phyloP scores from a whole-genome alignment of 768 basidiomycete species.

The Hortiboletus campestris region DNA sequence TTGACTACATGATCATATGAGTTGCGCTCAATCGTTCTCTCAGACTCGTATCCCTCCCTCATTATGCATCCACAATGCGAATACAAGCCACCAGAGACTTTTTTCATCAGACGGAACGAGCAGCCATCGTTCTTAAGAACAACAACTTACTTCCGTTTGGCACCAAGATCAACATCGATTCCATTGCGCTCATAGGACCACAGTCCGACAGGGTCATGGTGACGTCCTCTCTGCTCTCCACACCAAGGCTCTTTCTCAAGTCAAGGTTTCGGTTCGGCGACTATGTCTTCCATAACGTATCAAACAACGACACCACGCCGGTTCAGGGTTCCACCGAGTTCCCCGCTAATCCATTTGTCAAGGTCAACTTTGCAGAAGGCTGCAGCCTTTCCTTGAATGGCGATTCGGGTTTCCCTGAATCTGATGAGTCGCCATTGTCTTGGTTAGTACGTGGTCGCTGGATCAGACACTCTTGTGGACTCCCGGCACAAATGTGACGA shows the following conservation, averaged over 20 bases:
- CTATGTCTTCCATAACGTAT: conserved; percentile 68
- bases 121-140: conserved; percentile 60
- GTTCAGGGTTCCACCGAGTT: conserved; percentile 59
- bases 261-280: conserved; percentile 50
- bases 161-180: conserved; percentile 42
- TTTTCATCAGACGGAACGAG: conserved; percentile 50
- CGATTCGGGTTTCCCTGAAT: conserved; percentile 35
- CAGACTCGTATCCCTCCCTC: conserved; percentile 55
- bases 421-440: conserved; percentile 63
- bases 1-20: background rate
- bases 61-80: conserved; percentile 55
- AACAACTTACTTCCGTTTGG: conserved; percentile 52
- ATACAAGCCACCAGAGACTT: conserved; percentile 49
- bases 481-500: too few species aligned
- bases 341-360: conserved; percentile 46
- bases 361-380: conserved; percentile 65
- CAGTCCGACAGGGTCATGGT: conserved; percentile 61
- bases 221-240: background rate
- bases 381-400: conserved; percentile 65
- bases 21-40: background rate
- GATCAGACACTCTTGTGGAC: too few species aligned
- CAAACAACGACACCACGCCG: conserved; percentile 47
- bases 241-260: background rate
- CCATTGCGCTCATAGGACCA: conserved; percentile 64
- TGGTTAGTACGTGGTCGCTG: conserved; percentile 49